Evolutionary conservation across 257 asterid genomes (phyloP).

Genomic region (Solanum neorickii): DNA sequence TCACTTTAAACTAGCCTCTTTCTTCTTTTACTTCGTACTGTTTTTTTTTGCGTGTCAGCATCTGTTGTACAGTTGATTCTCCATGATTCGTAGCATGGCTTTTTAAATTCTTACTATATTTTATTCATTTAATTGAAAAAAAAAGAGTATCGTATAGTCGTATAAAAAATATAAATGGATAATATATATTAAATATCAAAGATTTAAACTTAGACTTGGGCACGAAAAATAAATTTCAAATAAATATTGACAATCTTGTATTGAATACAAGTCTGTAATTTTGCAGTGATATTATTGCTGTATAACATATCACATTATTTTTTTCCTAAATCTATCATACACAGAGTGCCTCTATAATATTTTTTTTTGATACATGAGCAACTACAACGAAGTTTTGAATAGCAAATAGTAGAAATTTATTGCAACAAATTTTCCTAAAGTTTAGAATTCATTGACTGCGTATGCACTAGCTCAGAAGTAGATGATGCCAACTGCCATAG

Average conservation of each 20-base stretch:
- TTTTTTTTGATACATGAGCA: not conserved
- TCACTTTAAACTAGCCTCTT: not conserved
- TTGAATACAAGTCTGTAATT: too few species aligned
- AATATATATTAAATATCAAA: too few species aligned
- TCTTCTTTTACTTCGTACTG: not conserved
- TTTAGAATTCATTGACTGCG: not conserved
- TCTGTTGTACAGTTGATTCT: not conserved
- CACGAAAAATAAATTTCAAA: not conserved
- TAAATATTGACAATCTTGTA: too few species aligned
- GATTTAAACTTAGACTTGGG: too few species aligned
- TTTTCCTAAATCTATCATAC: not conserved
- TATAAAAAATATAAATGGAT: too few species aligned
- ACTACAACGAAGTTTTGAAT: not conserved
- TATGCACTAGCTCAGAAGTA: not conserved
- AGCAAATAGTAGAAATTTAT: not conserved
- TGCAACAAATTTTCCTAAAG: not conserved
- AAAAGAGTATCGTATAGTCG: not conserved
- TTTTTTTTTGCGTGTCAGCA: not conserved
- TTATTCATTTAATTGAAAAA: too few species aligned
- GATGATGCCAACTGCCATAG: not conserved
- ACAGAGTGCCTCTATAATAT: not conserved
- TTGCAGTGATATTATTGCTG: too few species aligned
- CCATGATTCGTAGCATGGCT: too few species aligned
- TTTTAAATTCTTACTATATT: not conserved
- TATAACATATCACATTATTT: not conserved